These are phyloP conservation scores for Pseudopithomyces chartarum DNA, from an alignment of 2,329 filamentous ascomycete species.

Conservation along the genomic window DNA sequence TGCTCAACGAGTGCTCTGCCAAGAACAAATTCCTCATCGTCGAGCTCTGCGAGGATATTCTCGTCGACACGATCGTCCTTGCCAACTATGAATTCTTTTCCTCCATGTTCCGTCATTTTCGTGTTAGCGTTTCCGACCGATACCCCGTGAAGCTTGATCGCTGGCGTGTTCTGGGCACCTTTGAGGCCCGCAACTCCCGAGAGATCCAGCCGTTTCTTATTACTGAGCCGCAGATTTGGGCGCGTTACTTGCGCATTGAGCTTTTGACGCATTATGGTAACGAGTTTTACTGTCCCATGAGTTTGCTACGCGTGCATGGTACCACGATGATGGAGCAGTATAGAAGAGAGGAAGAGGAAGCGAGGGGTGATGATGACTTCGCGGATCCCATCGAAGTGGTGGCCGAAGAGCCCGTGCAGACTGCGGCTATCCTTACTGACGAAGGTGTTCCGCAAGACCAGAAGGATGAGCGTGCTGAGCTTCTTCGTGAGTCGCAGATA, in stretches of 20 bases:
- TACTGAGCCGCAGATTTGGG: slow-evolving; percentile 95
- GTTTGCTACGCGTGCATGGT: slow-evolving; percentile 87
- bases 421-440: slow-evolving; percentile 36
- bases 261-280: slow-evolving; percentile 93
- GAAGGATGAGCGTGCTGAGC: slow-evolving; percentile 10
- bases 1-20: slow-evolving; percentile 88
- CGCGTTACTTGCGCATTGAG: slow-evolving; percentile 88
- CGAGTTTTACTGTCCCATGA: slow-evolving; percentile 95
- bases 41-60: slow-evolving; percentile 83
- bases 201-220: slow-evolving; percentile 94
- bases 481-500: neutral
- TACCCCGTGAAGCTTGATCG: slow-evolving; percentile 92
- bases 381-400: slow-evolving; percentile 61
- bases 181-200: slow-evolving; percentile 88
- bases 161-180: slow-evolving; percentile 87
- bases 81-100: slow-evolving; percentile 99
- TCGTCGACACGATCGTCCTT: slow-evolving; percentile 94
- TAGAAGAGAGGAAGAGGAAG: slow-evolving; percentile 78
- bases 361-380: slow-evolving; percentile 63
- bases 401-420: slow-evolving; percentile 42
- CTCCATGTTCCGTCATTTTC: slow-evolving; percentile 90
- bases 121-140: slow-evolving; percentile 89
- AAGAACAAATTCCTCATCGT: slow-evolving; percentile 93
- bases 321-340: slow-evolving; percentile 95
- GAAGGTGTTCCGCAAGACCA: slow-evolving; percentile 24